These are phyloP conservation scores for Rugosomyces carneus DNA, from an alignment of 1,284 basidiomycete genomes.

Conservation along the genomic window DNA sequence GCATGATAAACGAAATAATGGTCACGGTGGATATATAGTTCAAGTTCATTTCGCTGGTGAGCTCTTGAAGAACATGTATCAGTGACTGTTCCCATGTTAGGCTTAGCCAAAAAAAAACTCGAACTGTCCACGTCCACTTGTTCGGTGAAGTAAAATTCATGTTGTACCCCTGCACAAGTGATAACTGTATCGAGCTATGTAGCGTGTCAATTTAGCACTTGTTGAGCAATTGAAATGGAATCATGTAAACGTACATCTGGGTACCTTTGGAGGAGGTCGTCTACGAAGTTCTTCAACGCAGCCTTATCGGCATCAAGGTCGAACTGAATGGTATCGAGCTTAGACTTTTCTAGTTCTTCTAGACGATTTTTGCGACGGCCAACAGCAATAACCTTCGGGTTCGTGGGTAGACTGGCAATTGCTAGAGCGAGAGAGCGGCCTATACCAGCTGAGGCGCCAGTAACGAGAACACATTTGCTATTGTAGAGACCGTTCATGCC, in stretches of 20 bases:
- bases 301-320: constrained; percentile 37
- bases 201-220: background rate
- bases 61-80: constrained; percentile 26
- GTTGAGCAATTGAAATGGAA: background rate
- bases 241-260: constrained; percentile 36
- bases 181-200: constrained; percentile 44
- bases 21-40: constrained; percentile 54
- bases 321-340: constrained; percentile 37
- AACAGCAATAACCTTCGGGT: constrained; percentile 48
- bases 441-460: constrained; percentile 59
- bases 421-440: constrained; percentile 54
- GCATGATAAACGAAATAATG: constrained; percentile 44
- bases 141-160: constrained; percentile 44
- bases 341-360: constrained; percentile 34
- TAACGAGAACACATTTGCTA: constrained; percentile 51
- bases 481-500: constrained; percentile 41
- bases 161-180: constrained; percentile 48
- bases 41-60: constrained; percentile 44
- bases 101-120: constrained; percentile 10
- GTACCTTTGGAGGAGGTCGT: constrained; percentile 35
- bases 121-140: constrained; percentile 41
- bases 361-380: constrained; percentile 50
- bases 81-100: too few relatives aligned
- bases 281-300: constrained; percentile 34
- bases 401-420: constrained; percentile 41